Evolutionary conservation across 768 basidiomycete genomes (phyloP), one percentile per base, ranked within the genome.

Genomic region (Hypholoma sublateritium): DNA sequence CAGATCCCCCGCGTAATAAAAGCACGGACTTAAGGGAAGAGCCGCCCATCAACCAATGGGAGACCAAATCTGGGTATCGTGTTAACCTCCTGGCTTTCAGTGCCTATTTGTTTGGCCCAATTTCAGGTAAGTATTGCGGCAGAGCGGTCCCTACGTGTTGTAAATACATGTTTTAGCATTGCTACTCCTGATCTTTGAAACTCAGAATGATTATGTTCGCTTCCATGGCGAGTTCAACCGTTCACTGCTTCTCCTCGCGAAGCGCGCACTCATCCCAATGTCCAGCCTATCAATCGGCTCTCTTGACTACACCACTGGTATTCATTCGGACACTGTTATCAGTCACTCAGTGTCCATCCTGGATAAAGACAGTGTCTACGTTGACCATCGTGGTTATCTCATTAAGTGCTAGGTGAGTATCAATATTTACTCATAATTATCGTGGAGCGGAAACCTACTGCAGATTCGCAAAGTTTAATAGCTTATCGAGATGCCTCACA

Each of bases 241-340:
- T 12, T 24, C 25, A 28, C 16, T 37, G 7, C 11, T 44, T 19
- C 28, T 24, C 21, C 34, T 17, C 1, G 12, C 46, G 13, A 24
- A n/a, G n/a, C n/a, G n/a, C n/a, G n/a, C n/a, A 28, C 25, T 28
- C 7, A 3, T 28, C 7, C 7, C 25, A 14, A 88, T 63, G 86
- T 28, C 25, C 35, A 93, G 91, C 88, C 28, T 91, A 91, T 66
- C 90, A 91, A 71, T 89, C 89, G 11, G 89, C 87, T 4, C 75
- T 93, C 12, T 69, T 89, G 42, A 83, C 84, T 4, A 83, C 83
- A 0, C 89, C 89, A 5, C 69, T 89, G 9, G 63, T 89, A 34
- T 46, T 84, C 22, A 58, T 87, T 34, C 75, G 84, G 55, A 76
- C 91, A 57, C 63, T 87, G 61, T 73, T 77, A 35, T 79, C 83